Evolutionary conservation across 1,284 basidiomycete species (phyloP), one percentile per base, ranked within the genome.

Genomic region (Tetrapyrgos nigripes): DNA sequence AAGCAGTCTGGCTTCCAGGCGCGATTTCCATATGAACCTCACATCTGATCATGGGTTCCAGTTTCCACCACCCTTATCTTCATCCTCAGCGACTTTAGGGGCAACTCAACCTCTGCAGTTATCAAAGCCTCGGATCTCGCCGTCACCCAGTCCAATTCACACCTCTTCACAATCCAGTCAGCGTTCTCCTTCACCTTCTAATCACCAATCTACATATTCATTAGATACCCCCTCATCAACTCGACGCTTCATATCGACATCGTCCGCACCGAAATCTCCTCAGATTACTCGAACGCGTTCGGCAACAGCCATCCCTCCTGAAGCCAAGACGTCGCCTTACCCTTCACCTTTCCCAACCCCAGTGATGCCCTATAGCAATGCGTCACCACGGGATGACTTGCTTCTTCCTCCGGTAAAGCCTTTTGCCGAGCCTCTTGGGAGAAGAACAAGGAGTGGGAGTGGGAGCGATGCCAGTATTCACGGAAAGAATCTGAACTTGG

Each of bases 141-240:
- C 68, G 60, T 69, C 53, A 64, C 72, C 73, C 19, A 69, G 57
- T 51, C 65, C 73, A 28, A 83, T 83, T 65, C 82, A 81, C 61
- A 72, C 74, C 10, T 19, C 48, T 45, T 10, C 26, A 23, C n/a
- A 24, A 40, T 33, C 53, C 28, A 28, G 6, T 40, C 49, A 47
- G 69, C 47, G 61, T 64, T 13, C 28, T 9, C 71, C 72, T 60
- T 70, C 57, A 62, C 73, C 74, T 13, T 69, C 59, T 57, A 66
- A 73, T 23, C 84, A 85, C 66, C 83, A 82, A 62, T 72, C 76
- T 4, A 79, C 84, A 0, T 79, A 79, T 63, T 88, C 87, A 1
- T 69, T 87, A 19, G 87, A 88, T 66, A 78, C 74, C 0, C 65
- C 72, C 11, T 68, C 75, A 28, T 74, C 78, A n/a, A 60, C 70